A percentile compares a stretch with the other conserved stretches of the same genome.
Evolutionary conservation across 1,284 basidiomycete species (phyloP).

Genomic region (Fomitiporia mediterranea): DNA sequence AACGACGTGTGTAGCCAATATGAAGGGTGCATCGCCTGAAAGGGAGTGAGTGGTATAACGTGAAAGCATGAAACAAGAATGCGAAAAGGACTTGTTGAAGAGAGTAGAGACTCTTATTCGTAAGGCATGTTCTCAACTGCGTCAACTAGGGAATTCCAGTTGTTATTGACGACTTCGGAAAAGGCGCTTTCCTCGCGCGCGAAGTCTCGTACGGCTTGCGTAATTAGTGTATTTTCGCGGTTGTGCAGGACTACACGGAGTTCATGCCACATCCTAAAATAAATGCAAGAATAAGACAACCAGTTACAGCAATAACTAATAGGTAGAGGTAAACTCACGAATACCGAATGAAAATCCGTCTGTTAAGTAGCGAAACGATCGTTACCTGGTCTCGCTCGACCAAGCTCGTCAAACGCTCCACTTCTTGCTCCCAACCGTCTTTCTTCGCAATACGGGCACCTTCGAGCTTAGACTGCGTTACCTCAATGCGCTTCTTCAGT

Average conservation of each 20-base stretch:
- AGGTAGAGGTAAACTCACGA: conserved; percentile 45
- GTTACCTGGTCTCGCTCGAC: conserved; percentile 77
- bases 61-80: too few species aligned
- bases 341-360: conserved; percentile 80
- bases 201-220: conserved; percentile 66
- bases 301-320: neutral
- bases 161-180: conserved; percentile 52
- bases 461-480: conserved; percentile 71
- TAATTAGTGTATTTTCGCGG: conserved; percentile 78
- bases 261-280: conserved; percentile 83
- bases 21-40: too few species aligned
- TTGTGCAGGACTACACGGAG: conserved; percentile 84
- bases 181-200: conserved; percentile 68
- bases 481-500: conserved; percentile 79
- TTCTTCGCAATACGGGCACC: conserved; percentile 61
- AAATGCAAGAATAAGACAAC: neutral
- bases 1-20: too few species aligned
- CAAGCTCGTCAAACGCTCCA: conserved; percentile 59
- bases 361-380: conserved; percentile 63
- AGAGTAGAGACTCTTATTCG: conserved; percentile 66
- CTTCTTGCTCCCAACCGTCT: conserved; percentile 80
- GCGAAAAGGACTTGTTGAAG: too few species aligned
- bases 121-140: conserved; percentile 77
- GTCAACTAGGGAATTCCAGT: conserved; percentile 72
- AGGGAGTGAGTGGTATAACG: neutral